A percentile compares a stretch with the other conserved stretches of the same genome.
phyloP scores from a whole-genome alignment of 495 filamentous ascomycete genomes.

The Neurospora discreta region DNA sequence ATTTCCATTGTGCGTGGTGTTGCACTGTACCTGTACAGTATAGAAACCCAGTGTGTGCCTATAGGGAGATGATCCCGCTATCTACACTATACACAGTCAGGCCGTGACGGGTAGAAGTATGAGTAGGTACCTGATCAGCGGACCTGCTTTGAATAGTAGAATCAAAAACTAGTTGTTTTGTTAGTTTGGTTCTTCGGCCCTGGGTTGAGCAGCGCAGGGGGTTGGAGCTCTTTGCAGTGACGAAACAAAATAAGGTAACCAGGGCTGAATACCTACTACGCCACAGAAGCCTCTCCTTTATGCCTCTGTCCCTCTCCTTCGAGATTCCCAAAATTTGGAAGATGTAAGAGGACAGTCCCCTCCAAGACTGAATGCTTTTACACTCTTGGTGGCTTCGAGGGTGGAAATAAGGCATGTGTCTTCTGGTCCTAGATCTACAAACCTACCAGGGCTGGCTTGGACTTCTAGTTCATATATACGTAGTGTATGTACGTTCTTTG shows the following conservation, averaged over 20 bases:
- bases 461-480: neutral
- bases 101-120: too few species aligned
- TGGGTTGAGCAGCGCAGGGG: neutral
- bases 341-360: neutral
- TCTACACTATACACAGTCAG: too few species aligned
- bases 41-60: too few species aligned
- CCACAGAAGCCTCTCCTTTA: neutral
- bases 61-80: too few species aligned
- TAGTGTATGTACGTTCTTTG: too few species aligned
- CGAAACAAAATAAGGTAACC: too few species aligned
- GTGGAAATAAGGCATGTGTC: neutral
- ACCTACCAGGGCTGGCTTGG: neutral
- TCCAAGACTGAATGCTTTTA: neutral
- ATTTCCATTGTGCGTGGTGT: neutral
- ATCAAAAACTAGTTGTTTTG: neutral
- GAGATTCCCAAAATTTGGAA: neutral
- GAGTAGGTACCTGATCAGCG: too few species aligned
- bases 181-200: neutral
- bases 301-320: neutral
- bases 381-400: neutral
- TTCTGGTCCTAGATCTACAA: neutral
- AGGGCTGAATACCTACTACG: too few species aligned
- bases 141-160: too few species aligned
- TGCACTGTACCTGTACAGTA: too few species aligned
- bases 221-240: too few species aligned